A percentile compares a stretch with the other conserved stretches of the same genome.
phyloP scores from a whole-genome alignment of 2,329 filamentous ascomycete genomes.

The Clonostachys solani region DNA sequence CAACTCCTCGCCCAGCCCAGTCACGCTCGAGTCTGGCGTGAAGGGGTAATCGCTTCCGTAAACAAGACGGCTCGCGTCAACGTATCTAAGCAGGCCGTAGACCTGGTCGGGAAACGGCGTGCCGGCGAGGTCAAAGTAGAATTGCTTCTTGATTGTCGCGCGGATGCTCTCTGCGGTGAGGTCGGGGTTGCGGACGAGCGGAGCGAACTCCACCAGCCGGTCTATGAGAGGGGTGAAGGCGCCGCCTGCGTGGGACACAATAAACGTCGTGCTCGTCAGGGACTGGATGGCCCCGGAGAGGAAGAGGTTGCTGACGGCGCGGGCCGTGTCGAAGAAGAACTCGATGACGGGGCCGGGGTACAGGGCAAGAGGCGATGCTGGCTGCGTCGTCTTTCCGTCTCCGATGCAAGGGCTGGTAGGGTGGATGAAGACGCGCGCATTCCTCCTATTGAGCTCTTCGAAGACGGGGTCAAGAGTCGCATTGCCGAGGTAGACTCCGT shows the following conservation, averaged over 20 bases:
- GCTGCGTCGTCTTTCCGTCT: neutral
- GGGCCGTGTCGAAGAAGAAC: constrained; percentile 13
- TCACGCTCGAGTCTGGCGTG: constrained; percentile 5
- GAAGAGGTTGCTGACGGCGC: constrained; percentile 8
- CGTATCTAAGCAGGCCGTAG: neutral
- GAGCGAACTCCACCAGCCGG: constrained; percentile 1
- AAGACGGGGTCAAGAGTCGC: constrained; percentile 38
- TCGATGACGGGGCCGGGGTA: constrained; percentile 12
- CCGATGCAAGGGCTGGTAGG: constrained; percentile 38
- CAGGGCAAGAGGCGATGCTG: constrained; percentile 3
- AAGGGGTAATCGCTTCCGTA: constrained; percentile 13
- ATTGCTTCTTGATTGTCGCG: constrained; percentile 6
- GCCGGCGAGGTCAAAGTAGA: constrained; percentile 17
- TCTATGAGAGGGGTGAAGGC: constrained; percentile 14
- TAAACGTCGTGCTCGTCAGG: constrained; percentile 14
- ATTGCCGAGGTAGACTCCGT: constrained; percentile 48
- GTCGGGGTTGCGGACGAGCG: neutral
- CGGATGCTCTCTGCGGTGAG: constrained; percentile 21
- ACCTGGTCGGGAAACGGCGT: constrained; percentile 8
- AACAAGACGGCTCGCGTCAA: constrained; percentile 8
- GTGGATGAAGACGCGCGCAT: constrained; percentile 48
- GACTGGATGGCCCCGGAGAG: constrained; percentile 7
- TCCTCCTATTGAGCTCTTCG: constrained; percentile 36
- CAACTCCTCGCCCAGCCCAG: neutral
- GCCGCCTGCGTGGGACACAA: constrained; percentile 16